Evolutionary conservation across 495 filamentous ascomycete genomes (phyloP).

Genomic region (Daldinia concentrica): DNA sequence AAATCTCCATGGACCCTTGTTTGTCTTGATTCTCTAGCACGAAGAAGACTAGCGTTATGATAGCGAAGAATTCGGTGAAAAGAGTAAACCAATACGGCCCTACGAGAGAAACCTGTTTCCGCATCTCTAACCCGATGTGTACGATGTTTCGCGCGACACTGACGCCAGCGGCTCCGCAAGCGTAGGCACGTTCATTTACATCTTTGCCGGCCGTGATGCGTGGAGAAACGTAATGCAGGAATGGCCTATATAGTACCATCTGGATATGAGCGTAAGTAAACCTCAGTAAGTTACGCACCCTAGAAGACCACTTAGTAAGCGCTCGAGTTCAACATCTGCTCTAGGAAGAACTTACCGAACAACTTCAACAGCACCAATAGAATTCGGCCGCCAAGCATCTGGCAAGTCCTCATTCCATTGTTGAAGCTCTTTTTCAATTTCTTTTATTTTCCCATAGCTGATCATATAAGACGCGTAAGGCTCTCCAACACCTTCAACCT

Average conservation of each 20-base stretch:
- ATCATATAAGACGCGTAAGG: conserved; percentile 74
- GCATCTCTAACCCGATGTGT: conserved; percentile 90
- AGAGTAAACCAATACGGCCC: conserved; percentile 97
- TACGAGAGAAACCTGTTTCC: conserved; percentile 79
- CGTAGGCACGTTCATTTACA: conserved; percentile 87
- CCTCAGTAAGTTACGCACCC: conserved; percentile 85
- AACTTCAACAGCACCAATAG: conserved; percentile 75
- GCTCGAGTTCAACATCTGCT: not conserved
- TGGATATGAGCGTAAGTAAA: conserved; percentile 92
- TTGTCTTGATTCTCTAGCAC: conserved; percentile 90
- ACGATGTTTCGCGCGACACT: conserved; percentile 93
- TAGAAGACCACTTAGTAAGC: conserved; percentile 51
- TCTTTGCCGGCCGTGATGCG: conserved; percentile 68
- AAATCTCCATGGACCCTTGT: conserved; percentile 74
- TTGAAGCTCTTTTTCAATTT: conserved; percentile 88
- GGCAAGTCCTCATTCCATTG: conserved; percentile 86
- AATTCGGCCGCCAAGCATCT: conserved; percentile 74
- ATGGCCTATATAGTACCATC: conserved; percentile 94
- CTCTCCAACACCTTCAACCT: conserved; percentile 49
- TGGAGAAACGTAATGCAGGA: conserved; percentile 90
- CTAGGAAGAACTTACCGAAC: conserved; percentile 67
- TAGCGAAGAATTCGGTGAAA: conserved; percentile 95
- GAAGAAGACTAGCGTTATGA: conserved; percentile 88
- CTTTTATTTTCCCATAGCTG: conserved; percentile 85
- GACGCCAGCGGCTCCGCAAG: conserved; percentile 91